A percentile compares a stretch with the other conserved stretches of the same genome.
These are phyloP conservation scores for Cyberlindnera amylophila DNA, from an alignment of 805 yeast genomes.

Conservation along the genomic window DNA sequence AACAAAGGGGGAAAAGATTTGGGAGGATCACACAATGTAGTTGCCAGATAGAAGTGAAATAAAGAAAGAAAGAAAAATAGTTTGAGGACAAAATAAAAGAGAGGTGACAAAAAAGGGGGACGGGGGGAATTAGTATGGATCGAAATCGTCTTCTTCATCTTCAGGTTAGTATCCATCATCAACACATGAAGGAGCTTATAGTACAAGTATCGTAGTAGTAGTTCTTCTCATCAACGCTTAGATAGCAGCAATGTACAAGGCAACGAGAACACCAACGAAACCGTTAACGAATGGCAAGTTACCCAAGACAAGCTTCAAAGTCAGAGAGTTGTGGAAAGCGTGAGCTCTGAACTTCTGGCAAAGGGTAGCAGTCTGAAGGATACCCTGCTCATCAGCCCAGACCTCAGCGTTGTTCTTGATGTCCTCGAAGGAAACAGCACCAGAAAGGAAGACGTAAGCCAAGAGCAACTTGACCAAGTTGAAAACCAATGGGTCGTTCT, in stretches of 20 bases:
- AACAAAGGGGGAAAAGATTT: background rate
- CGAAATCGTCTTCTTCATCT: background rate
- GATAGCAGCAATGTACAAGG: conserved; percentile 30
- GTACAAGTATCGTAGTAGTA: background rate
- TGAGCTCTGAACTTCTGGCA: conserved; percentile 19
- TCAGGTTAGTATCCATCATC: background rate
- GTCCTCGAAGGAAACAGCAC: conserved; percentile 27
- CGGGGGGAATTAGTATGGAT: background rate
- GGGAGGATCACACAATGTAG: too few relatives aligned
- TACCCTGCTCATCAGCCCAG: conserved; percentile 28
- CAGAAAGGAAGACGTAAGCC: conserved; percentile 33
- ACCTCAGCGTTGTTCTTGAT: conserved; percentile 27
- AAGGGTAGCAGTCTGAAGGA: conserved; percentile 16
- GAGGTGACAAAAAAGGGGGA: background rate
- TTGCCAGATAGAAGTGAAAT: background rate
- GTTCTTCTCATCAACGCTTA: background rate
- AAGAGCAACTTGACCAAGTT: conserved; percentile 44
- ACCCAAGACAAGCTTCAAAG: conserved; percentile 30
- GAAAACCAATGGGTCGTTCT: conserved; percentile 52
- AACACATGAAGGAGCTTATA: background rate
- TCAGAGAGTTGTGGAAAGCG: conserved; percentile 23
- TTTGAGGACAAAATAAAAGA: background rate
- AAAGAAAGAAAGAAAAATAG: background rate
- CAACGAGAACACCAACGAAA: conserved; percentile 29
- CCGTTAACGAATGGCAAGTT: conserved; percentile 31